Base-by-base conservation (phyloP, 2,329 filamentous ascomycete species). In the Curvularia spicifera region DNA sequence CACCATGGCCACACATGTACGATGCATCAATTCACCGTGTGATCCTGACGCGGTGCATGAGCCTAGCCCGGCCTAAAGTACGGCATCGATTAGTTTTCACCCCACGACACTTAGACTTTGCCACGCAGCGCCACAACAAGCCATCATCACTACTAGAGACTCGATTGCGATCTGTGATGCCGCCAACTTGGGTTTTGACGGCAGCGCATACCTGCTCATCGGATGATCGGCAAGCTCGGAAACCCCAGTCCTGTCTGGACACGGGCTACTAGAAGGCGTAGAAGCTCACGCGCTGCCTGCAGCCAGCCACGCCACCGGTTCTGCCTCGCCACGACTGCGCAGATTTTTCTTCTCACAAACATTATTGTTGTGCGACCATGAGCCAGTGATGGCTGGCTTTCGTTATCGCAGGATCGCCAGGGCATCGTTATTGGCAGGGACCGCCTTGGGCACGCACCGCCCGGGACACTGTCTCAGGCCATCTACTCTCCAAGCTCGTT, bases 321-420 rank as follows among this genome's bases (percentile, higher is more conserved):
- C 29, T 47, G 29, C 51, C 24, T 49, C 29, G 37, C 51, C 29
- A 39, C 33, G 29, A 37, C 13, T n/a, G 24, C 31, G 29, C 50
- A 35, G 20, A 8, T 35, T 35, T 37, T 28, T 18, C 24, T 20
- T 18, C 31, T 20, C 31, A 35, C n/a, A 31, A 4, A 18, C 18
- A 12, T 28, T 28, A 6, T 8, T 28, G 29, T 18, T 1, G 15
- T 31, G 35, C n/a, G n/a, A 22, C 49, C 12, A 33, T 31, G n/a
- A 13, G 13, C 29, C 43, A 26, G 22, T 18, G 15, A 35, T 7
- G 31, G 26, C 29, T 37, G 13, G 18, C 24, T 5, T 6, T 51
- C 13, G 29, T 13, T 31, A 22, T 31, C 28, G 26, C 39, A 22
- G 33, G 39, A 24, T 10, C 37, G 13, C 49, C 26, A 51, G 39